Evolutionary conservation across 2,329 filamentous ascomycete species (phyloP), one percentile per base, ranked within the genome.

Genomic region (Didymella pomorum): DNA sequence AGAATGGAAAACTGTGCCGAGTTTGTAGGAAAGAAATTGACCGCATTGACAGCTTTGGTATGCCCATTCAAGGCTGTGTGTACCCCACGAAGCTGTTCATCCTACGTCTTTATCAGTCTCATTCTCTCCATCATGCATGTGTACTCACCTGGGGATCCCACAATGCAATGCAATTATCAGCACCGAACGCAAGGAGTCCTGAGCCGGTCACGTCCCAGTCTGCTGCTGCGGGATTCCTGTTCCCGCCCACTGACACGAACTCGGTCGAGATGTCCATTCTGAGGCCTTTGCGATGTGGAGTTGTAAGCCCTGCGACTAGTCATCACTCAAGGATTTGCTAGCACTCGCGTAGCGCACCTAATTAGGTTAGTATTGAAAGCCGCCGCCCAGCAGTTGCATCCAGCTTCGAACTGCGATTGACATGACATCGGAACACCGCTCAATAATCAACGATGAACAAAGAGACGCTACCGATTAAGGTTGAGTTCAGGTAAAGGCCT

Each of bases 161-260:
- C 39, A 98, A 74, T 42, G 93, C 94, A 68, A 99, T 85, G 78
- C 95, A 95, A 67, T 89, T 88, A 77, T 96, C 92, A 9, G 93
- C 89, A 29, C 95, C 95, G 79, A 92, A 99, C 28, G 93, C 95
- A 52, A 99, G 82, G 43, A 93, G 75, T 10, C 90, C 91, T 20
- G 81, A 80, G 63, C 76, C 71, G 18, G 84, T 79, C 20, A 79
- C 73, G 72, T 90, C 87, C 95, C 95, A 99, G 79, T 98, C 94
- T 26, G 94, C 93, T 26, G 92, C 91, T 16, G 89, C 88, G 18
- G 94, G 90, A 71, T 98, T 92, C 69, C 94, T 86, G 77, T 98
- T 99, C 45, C 92, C 94, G 60, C 95, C 95, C 62, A 89, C 87
- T 45, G 92, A 89, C 66, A 95, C 82, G 68, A 84, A 87, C 42